Evolutionary conservation across 2,329 filamentous ascomycete species (phyloP).

Genomic region (Pseudopithomyces chartarum): DNA sequence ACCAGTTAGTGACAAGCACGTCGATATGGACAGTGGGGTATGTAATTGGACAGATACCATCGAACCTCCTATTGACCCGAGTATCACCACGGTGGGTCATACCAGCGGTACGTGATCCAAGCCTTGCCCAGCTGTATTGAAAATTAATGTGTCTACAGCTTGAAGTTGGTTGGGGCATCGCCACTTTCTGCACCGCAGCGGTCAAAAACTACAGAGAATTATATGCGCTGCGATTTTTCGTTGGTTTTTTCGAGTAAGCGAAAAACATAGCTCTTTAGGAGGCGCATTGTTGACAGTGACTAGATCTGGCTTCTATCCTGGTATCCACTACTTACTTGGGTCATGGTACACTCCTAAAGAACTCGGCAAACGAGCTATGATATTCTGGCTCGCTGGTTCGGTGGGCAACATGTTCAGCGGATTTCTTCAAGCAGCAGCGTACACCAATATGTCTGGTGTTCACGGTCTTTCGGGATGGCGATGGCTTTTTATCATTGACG

Average conservation of each 20-base stretch:
- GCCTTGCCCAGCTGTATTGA: not conserved
- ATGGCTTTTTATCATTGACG: constrained; percentile 53
- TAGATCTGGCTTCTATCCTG: constrained; percentile 68
- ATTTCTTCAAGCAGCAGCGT: constrained; percentile 63
- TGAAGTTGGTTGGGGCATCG: constrained; percentile 4
- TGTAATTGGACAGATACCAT: not conserved
- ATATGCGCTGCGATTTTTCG: constrained; percentile 2
- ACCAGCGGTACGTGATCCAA: not conserved
- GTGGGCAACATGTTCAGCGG: constrained; percentile 66
- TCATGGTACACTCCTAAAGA: constrained; percentile 58
- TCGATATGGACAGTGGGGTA: constrained; percentile 1
- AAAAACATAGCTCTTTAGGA: constrained; percentile 26
- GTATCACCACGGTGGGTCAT: not conserved
- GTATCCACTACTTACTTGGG: constrained; percentile 7
- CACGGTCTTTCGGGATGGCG: constrained; percentile 61
- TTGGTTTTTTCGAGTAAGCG: constrained; percentile 36
- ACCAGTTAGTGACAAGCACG: not conserved
- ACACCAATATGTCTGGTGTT: constrained; percentile 51
- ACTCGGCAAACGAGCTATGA: constrained; percentile 64
- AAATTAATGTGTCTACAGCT: not conserved
- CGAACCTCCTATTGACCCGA: not conserved
- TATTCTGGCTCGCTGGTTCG: constrained; percentile 64
- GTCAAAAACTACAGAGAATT: not conserved
- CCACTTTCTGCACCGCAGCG: constrained; percentile 3
- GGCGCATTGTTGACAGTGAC: constrained; percentile 39